Base-by-base conservation (phyloP, 2,329 filamentous ascomycete genomes). In the Trichophyton verrucosum region DNA sequence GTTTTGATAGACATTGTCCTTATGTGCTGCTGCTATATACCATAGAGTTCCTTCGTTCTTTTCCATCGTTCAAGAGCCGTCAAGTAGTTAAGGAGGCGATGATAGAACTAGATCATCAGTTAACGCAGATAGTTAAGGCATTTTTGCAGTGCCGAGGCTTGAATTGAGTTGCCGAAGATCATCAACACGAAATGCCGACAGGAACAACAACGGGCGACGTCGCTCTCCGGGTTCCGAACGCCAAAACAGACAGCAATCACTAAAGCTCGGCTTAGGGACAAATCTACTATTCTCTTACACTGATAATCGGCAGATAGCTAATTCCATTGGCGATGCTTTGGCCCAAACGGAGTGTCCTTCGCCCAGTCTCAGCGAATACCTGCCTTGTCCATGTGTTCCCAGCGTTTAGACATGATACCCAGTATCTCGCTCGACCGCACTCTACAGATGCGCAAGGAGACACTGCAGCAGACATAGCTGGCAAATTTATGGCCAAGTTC, bases 401-500 rank as follows among this genome's bases (percentile, higher is more conserved):
- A 5, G 24, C 33, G 15, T 55, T 5, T 5, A 36, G 27, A 33
- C 49, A 17, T 55, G 15, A 33, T 55, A 55, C 49, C 49, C 49
- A 36, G n/a, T 20, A 13, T 7, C 7, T 17, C 24, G 15, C 15
- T 17, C n/a, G 33, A 8, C 1, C 22, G 15, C 42, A 57, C 36
- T 57, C 55, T 40, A 57, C 55, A 9, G 9, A 9, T 3, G 13
- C 15, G 8, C 33, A 27, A 22, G 33, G 15, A 8, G 2, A 46
- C 3, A 70, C 68, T 44, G 70, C 74, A 60, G 61, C 71, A 20
- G 64, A 69, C 44, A 67, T 75, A 60, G 75, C 75, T 4, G 64
- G 70, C 13, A 68, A 71, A 49, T 79, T 79, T 65, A 71, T 78
- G 17, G 67, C 70, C 5, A 73, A 72, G 58, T 76, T 76, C 57